Conservation (phyloP, 2,329 filamentous ascomycete species). For the Intubia oerlemansii region DNA sequence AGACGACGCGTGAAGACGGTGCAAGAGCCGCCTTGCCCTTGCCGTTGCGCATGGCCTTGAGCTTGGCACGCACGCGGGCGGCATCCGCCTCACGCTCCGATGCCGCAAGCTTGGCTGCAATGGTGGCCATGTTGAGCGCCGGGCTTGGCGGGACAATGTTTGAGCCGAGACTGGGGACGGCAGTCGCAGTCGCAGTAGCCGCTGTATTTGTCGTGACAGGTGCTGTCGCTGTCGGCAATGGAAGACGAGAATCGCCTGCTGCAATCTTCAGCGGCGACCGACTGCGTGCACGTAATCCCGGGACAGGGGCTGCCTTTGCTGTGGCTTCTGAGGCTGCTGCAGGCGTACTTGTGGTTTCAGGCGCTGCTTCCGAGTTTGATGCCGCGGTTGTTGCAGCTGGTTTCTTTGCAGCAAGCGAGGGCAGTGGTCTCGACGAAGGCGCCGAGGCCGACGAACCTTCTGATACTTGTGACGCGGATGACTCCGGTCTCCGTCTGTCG, state of each 20-base stretch:
- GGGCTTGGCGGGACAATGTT: constrained; percentile 32
- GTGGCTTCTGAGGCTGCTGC: constrained; percentile 4
- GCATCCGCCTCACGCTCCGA: constrained; percentile 43
- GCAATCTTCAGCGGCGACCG: constrained; percentile 6
- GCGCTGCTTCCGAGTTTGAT: too few relatives aligned
- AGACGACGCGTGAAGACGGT: neutral
- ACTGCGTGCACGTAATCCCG: constrained; percentile 5
- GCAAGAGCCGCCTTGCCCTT: constrained; percentile 3
- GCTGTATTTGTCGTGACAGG: too few relatives aligned
- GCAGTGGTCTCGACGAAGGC: too few relatives aligned
- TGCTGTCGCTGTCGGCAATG: constrained; percentile 8
- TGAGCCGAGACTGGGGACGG: too few relatives aligned
- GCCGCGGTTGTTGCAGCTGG: too few relatives aligned
- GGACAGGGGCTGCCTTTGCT: neutral
- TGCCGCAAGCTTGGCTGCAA: constrained; percentile 41
- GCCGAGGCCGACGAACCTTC: too few relatives aligned
- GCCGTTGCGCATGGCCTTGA: constrained; percentile 25
- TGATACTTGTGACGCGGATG: too few relatives aligned
- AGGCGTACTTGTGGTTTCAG: too few relatives aligned
- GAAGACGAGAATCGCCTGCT: constrained; percentile 6
- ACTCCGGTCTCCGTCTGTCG: too few relatives aligned
- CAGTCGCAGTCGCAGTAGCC: too few relatives aligned
- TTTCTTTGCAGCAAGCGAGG: too few relatives aligned
- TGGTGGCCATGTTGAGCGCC: constrained; percentile 37
- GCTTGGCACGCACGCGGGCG: constrained; percentile 38